Evolutionary conservation across 305 asterid genomes (phyloP).

Genomic region (Salvia sclarea): DNA sequence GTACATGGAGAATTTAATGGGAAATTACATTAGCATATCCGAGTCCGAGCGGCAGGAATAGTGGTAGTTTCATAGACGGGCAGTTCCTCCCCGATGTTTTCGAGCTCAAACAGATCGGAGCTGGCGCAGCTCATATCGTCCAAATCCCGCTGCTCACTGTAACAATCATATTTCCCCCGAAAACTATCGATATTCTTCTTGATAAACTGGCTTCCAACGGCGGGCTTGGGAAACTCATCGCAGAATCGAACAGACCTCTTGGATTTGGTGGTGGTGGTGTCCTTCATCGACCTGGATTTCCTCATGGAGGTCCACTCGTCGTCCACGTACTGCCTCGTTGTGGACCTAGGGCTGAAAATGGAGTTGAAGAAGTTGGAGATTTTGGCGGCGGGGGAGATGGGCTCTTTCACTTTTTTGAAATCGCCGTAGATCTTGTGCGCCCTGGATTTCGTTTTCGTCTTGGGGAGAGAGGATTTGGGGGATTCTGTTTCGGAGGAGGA

Average conservation of each 20-base stretch:
- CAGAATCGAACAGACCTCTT: conserved; percentile 75
- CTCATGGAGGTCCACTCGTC: conserved; percentile 58
- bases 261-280: conserved; percentile 55
- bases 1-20: too few species aligned
- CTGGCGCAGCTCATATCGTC: conserved; percentile 70
- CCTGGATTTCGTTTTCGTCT: conserved; percentile 48
- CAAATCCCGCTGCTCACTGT: conserved; percentile 35
- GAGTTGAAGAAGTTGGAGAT: conserved; percentile 70
- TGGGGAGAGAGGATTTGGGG: conserved; percentile 37
- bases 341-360: conserved; percentile 79
- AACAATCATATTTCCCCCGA: conserved; percentile 35
- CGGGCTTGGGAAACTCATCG: conserved; percentile 6
- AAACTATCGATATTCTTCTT: conserved; percentile 52
- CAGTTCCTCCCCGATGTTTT: conserved; percentile 68
- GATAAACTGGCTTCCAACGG: conserved; percentile 32
- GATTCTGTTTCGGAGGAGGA: conserved; percentile 65
- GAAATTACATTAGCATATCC: conserved; percentile 26
- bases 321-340: conserved; percentile 24
- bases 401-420: conserved; percentile 74
- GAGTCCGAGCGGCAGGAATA: too few species aligned
- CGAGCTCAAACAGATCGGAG: conserved; percentile 91
- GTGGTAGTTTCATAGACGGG: conserved; percentile 89
- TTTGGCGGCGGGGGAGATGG: conserved; percentile 80
- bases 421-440: conserved; percentile 73
- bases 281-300: conserved; percentile 75